Conservation (phyloP, 1,284 basidiomycete genomes). For the Coniferiporia weirii region DNA sequence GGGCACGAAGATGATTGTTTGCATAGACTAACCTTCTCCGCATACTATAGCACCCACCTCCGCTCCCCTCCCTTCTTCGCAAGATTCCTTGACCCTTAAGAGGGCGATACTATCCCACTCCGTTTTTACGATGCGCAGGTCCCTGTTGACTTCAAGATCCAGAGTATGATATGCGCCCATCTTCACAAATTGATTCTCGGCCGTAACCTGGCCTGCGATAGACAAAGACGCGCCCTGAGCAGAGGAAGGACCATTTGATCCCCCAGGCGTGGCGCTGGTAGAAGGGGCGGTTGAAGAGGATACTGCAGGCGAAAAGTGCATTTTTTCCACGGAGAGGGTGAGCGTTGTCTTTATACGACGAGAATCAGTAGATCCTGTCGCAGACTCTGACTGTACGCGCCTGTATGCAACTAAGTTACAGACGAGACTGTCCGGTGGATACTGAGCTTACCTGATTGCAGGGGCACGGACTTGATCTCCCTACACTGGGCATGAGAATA, state of each 20-base stretch:
- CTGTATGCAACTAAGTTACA: conserved; percentile 28
- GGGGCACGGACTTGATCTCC: conserved; percentile 88
- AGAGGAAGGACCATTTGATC: conserved; percentile 37
- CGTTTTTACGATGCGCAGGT: conserved; percentile 85
- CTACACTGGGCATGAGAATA: conserved; percentile 26
- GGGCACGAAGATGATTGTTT: background rate
- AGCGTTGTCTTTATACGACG: conserved; percentile 83
- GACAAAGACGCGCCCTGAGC: conserved; percentile 64
- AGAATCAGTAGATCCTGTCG: conserved; percentile 92
- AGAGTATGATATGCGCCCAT: conserved; percentile 95
- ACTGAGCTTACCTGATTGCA: conserved; percentile 64
- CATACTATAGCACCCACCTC: conserved; percentile 96
- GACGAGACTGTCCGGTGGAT: conserved; percentile 3
- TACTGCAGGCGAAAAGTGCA: conserved; percentile 25
- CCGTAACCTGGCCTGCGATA: conserved; percentile 84
- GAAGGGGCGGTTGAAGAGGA: conserved; percentile 62
- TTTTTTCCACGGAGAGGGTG: conserved; percentile 72
- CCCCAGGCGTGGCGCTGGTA: conserved; percentile 32
- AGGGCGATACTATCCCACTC: conserved; percentile 92
- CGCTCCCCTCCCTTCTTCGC: conserved; percentile 87
- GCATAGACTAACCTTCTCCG: conserved; percentile 62
- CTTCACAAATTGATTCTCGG: conserved; percentile 89
- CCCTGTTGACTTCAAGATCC: conserved; percentile 89
- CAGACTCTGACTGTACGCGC: conserved; percentile 74
- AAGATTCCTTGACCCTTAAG: conserved; percentile 81